Conservation (phyloP, 139 green algal species). For the Tetradesmus lagerheimii region DNA sequence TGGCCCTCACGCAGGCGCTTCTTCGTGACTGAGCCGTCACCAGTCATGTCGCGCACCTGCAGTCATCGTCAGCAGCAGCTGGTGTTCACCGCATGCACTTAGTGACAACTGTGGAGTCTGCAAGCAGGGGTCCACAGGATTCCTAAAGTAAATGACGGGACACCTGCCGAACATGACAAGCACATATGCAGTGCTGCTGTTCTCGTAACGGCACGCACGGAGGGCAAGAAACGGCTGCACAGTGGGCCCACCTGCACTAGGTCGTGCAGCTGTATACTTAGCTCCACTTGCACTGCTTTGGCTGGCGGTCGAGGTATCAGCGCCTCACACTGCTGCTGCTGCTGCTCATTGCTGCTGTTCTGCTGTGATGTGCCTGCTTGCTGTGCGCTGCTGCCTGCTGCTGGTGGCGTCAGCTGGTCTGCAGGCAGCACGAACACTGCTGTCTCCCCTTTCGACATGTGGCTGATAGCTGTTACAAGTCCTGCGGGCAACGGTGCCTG, state of each 20-base stretch:
- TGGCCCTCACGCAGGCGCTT: conserved; percentile 67
- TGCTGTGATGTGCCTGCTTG: not conserved
- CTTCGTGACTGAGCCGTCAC: conserved; percentile 82
- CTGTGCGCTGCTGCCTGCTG: not conserved
- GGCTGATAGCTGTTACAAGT: conserved; percentile 64
- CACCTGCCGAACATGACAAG: no score
- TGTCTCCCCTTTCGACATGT: conserved; percentile 67
- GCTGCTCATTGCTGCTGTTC: not conserved
- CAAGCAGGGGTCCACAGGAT: no score
- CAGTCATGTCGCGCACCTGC: conserved; percentile 85
- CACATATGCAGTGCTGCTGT: no score
- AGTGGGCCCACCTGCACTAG: conserved; percentile 66
- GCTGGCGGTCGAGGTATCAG: conserved; percentile 54
- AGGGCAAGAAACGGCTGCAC: not conserved
- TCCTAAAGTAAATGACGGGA: no score
- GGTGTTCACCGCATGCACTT: not conserved
- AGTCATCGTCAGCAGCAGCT: not conserved
- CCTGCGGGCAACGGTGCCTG: conserved; percentile 54
- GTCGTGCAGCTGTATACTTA: conserved; percentile 64
- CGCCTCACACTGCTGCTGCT: conserved; percentile 17
- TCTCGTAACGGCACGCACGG: no score
- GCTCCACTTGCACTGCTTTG: conserved; percentile 62
- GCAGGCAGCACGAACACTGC: conserved; percentile 60
- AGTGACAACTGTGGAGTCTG: no score
- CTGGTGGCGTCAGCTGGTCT: conserved; percentile 39